A percentile compares a stretch with the other conserved stretches of the same genome.
Conservation (phyloP, 495 filamentous ascomycete genomes). For the Parathielavia hyrcaniae region DNA sequence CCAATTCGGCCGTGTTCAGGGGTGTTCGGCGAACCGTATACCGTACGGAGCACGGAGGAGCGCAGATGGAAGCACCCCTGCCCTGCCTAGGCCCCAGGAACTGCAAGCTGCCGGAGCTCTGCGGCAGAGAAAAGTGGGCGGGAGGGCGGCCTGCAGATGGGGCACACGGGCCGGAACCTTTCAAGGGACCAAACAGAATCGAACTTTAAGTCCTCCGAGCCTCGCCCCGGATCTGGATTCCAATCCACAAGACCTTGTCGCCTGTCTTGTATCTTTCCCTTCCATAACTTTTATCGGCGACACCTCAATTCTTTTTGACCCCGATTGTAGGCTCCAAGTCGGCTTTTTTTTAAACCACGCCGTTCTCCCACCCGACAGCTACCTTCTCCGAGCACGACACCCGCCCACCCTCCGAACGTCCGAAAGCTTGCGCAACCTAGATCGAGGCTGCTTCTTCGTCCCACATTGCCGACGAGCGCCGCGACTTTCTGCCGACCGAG, state of each 20-base stretch:
- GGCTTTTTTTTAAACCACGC: background rate
- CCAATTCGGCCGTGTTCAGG: background rate
- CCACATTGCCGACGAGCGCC: no score
- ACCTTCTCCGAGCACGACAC: no score
- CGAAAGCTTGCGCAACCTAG: no score
- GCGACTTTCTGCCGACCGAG: no score
- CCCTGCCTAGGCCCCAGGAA: background rate
- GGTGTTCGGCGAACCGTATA: background rate
- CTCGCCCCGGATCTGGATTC: slow-evolving; percentile 8
- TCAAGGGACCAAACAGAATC: slow-evolving; percentile 7
- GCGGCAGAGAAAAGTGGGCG: slow-evolving; percentile 9
- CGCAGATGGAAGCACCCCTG: no score
- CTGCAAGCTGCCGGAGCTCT: background rate
- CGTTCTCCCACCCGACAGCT: no score
- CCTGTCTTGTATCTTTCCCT: background rate
- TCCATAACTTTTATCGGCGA: background rate
- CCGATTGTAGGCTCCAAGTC: background rate
- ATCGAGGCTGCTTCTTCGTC: no score
- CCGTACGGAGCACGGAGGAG: background rate
- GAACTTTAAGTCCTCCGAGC: slow-evolving; percentile 12
- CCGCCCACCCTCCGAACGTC: no score
- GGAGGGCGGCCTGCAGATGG: slow-evolving; percentile 9
- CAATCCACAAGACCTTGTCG: slow-evolving; percentile 1
- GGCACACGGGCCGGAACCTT: background rate
- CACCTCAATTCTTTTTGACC: background rate